Evolutionary conservation across 345 rosid genomes (phyloP).

Genomic region (Citrus cavaleriei): DNA sequence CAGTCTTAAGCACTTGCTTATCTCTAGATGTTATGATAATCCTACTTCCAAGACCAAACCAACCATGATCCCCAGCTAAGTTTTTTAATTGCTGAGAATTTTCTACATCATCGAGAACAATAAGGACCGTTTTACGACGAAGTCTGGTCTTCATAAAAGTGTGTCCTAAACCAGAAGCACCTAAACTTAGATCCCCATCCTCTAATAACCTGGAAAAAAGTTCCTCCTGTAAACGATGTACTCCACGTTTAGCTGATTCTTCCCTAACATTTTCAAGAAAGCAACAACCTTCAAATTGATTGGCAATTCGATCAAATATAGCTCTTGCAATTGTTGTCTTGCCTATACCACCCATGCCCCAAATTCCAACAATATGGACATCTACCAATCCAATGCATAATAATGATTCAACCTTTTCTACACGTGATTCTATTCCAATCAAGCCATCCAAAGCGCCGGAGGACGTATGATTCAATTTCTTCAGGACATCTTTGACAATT

Average conservation of each 20-base stretch:
- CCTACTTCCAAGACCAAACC: conserved; percentile 12
- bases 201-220: background rate
- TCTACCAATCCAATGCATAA: background rate
- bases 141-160: background rate
- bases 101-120: conserved; percentile 17
- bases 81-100: background rate
- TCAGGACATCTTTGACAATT: background rate
- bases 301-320: conserved; percentile 13
- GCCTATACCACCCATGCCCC: conserved; percentile 17
- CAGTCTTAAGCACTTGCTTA: background rate
- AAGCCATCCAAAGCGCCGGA: background rate
- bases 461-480: background rate
- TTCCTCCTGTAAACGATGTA: background rate
- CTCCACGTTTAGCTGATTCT: background rate
- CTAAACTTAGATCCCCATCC: background rate
- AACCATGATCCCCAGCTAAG: background rate
- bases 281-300: conserved; percentile 21
- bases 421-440: conserved; percentile 13
- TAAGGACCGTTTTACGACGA: background rate
- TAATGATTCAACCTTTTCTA: background rate
- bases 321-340: conserved; percentile 19
- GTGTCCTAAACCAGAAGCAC: background rate
- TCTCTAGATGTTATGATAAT: conserved; percentile 11
- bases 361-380: conserved; percentile 17
- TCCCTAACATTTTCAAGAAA: conserved; percentile 32